A percentile compares a stretch with the other conserved stretches of the same genome.
These are phyloP conservation scores for Eragrostis tef DNA, from an alignment of 202 grass and related monocot species.

Conservation along the genomic window DNA sequence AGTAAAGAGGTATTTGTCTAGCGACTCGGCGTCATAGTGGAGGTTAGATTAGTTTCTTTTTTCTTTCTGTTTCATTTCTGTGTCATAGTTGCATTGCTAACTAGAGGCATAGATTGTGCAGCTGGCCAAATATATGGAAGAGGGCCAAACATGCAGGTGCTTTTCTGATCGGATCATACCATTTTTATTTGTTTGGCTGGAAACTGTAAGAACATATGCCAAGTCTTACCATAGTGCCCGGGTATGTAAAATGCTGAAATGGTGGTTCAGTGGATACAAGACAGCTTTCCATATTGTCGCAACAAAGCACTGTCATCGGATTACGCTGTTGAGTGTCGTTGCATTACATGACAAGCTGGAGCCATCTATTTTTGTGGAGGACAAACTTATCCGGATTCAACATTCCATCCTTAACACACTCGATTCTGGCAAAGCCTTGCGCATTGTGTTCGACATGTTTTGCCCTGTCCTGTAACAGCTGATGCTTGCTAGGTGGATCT, in stretches of 20 bases:
- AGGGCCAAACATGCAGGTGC: not conserved
- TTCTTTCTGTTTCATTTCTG: not conserved
- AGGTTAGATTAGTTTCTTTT: slow-evolving; percentile 42
- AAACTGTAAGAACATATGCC: slow-evolving; percentile 18
- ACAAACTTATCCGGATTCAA: not conserved
- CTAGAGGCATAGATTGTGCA: slow-evolving; percentile 35
- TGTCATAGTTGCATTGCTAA: slow-evolving; percentile 33
- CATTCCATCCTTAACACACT: not conserved
- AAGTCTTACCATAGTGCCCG: slow-evolving; percentile 1
- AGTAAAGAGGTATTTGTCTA: slow-evolving; percentile 73
- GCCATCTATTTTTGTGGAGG: not conserved
- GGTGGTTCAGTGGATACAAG: slow-evolving; percentile 9
- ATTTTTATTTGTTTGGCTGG: not conserved
- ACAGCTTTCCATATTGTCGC: not conserved
- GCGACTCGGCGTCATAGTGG: slow-evolving; percentile 52
- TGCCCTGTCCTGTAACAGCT: not conserved
- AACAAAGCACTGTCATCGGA: not conserved
- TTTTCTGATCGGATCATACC: not conserved
- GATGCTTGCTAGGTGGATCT: too few relatives aligned
- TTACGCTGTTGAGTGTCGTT: not conserved
- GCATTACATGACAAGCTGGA: not conserved
- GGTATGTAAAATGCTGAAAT: not conserved
- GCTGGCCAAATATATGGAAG: slow-evolving; percentile 20
- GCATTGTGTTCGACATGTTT: not conserved
- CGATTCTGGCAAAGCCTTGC: not conserved